A percentile compares a stretch with the other conserved stretches of the same genome.
These are phyloP conservation scores for Eucalyptus sideroxylon DNA, from an alignment of 345 rosid genomes.

Conservation along the genomic window DNA sequence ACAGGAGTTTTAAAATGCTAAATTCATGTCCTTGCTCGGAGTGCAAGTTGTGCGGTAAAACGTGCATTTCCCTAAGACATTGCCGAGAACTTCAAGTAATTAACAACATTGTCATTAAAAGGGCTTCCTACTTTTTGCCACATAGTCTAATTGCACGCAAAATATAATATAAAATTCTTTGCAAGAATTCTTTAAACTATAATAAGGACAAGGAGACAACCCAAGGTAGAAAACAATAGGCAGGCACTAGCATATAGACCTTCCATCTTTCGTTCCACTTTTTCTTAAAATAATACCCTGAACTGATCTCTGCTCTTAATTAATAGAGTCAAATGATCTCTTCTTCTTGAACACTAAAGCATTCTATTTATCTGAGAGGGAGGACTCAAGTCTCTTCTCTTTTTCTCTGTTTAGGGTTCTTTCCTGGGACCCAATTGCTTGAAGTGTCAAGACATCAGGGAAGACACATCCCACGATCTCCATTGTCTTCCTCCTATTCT, in stretches of 20 bases:
- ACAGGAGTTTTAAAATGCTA: not conserved
- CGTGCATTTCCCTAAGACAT: not conserved
- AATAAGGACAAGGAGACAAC: not conserved
- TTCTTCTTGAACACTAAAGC: not conserved
- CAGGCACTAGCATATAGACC: not conserved
- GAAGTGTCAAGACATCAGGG: not conserved
- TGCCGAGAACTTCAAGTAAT: not conserved
- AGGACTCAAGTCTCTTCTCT: not conserved
- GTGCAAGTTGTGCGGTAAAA: not conserved
- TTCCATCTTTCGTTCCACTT: not conserved
- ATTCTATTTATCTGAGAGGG: not conserved
- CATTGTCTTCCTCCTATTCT: not conserved
- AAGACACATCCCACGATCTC: not conserved
- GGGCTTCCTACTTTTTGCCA: not conserved
- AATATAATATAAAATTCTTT: not conserved
- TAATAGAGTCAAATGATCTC: not conserved
- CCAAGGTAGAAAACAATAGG: not conserved
- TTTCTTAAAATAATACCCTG: not conserved
- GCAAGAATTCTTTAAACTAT: not conserved
- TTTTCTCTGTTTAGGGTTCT: not conserved
- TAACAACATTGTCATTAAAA: not conserved
- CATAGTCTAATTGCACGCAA: not conserved
- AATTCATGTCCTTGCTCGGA: not conserved
- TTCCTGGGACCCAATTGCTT: not conserved
- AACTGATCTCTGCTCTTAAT: not conserved